Conservation (phyloP, 2,329 filamentous ascomycete species). For the Cladobotryum protrusum region DNA sequence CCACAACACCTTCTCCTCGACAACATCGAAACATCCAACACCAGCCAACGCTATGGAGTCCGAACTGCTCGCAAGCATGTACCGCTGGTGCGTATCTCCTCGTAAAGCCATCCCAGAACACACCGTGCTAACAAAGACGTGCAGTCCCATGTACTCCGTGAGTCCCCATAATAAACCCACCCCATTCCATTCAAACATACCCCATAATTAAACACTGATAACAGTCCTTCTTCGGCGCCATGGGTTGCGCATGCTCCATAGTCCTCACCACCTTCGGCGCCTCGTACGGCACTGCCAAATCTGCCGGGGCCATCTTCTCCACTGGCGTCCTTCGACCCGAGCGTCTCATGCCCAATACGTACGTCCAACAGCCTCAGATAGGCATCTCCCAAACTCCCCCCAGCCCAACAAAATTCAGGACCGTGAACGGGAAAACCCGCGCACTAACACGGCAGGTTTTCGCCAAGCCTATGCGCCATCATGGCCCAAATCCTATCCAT, state of each 20-base stretch:
- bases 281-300: slow-evolving; percentile 98
- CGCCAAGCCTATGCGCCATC: slow-evolving; percentile 34
- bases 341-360: slow-evolving; percentile 1
- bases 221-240: slow-evolving; percentile 87
- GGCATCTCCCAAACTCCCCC: no score
- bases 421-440: not conserved
- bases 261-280: slow-evolving; percentile 96
- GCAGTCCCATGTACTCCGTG: slow-evolving; percentile 1
- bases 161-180: not conserved
- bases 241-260: slow-evolving; percentile 95
- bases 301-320: slow-evolving; percentile 94
- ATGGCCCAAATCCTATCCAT: slow-evolving; percentile 41
- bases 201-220: not conserved
- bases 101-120: no score
- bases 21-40: no score
- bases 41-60: no score
- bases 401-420: not conserved
- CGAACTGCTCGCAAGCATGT: no score
- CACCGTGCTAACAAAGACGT: no score
- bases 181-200: not conserved
- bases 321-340: slow-evolving; percentile 98
- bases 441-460: not conserved
- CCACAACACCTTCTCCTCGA: no score
- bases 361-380: not conserved
- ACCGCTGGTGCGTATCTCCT: no score